Conservation (phyloP, 2,329 filamentous ascomycete species). For the Microdochium nivale region DNA sequence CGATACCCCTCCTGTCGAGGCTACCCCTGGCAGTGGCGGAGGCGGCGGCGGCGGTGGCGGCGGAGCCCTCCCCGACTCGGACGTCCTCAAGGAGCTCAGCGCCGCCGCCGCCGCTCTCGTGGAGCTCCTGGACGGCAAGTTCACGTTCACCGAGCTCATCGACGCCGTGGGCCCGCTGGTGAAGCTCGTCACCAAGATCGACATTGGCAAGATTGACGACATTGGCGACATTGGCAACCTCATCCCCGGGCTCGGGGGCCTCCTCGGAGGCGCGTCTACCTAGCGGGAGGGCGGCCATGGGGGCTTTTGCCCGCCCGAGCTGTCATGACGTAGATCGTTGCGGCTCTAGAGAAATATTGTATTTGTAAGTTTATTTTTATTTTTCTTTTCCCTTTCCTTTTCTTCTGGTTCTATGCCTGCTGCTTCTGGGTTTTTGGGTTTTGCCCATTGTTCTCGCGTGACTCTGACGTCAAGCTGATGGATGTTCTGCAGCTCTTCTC, state of each 20-base stretch:
- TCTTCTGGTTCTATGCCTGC: background rate
- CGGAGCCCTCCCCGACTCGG: no score
- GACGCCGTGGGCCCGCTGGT: background rate
- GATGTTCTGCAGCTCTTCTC: background rate
- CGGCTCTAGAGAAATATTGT: background rate
- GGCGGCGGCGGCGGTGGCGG: no score
- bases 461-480: background rate
- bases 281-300: no score
- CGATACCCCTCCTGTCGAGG: no score
- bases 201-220: background rate
- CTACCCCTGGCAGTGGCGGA: no score
- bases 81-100: no score
- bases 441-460: no score
- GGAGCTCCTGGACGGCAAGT: slow-evolving; percentile 39
- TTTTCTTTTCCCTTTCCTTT: background rate
- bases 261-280: no score
- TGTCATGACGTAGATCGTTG: background rate
- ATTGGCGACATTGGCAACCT: no score
- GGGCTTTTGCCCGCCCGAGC: background rate
- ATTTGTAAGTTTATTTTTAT: background rate
- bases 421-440: background rate
- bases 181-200: background rate
- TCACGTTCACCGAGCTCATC: slow-evolving; percentile 20
- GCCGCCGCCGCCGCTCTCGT: slow-evolving; percentile 2
- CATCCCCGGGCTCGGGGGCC: background rate